Base-by-base conservation (phyloP, 140 eudicot species). In the Erigeron philadelphicus region DNA sequence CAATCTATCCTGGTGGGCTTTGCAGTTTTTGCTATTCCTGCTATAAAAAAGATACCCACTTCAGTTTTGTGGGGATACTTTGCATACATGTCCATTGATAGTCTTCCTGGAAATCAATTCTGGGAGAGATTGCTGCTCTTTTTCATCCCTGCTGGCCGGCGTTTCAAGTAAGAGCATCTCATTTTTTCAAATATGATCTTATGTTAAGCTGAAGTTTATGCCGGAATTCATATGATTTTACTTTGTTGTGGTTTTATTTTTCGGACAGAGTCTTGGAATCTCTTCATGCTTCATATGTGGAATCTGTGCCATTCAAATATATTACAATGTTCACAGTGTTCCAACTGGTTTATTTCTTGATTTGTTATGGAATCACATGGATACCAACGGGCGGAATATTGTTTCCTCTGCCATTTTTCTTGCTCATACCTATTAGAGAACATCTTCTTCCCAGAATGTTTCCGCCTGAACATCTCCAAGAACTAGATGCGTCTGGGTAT, bases 61-160 rank as follows among this genome's bases (percentile, higher is more conserved):
- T 91, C 97, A 1, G 95, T 88, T 75, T 81, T 90, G 2, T 90
- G 97, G 98, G 98, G 98, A 59, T 92, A 92, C 79, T 93, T 93
- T 58, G 96, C 98, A 40, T 93, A 89, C 82, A 93, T 93, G 98
- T 92, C 98, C 56, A 93, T 93, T 43, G 98, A 93, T 41, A 93
- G 98, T 64, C 98, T 93, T 60, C 98, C 98, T 1, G 98, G 98
- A 16, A 89, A 85, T 68, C 98, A 93, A 77, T 89, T 93, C 65
- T 93, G 96, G 96, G 98, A 93, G 71, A 81, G 98, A 78, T 8
- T 89, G 52, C 78, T 82, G 77, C 95, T 89, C 16, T 82, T 93
- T 56, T 84, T 93, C 73, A 82, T 89, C 71, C 95, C 98, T 43
- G 74, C 87, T n/a, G 72, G 88, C 46, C 84, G 98, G 58, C 93